These are phyloP conservation scores for Caryopteris hybrid DNA, from an alignment of 305 asterid genomes.

Conservation along the genomic window DNA sequence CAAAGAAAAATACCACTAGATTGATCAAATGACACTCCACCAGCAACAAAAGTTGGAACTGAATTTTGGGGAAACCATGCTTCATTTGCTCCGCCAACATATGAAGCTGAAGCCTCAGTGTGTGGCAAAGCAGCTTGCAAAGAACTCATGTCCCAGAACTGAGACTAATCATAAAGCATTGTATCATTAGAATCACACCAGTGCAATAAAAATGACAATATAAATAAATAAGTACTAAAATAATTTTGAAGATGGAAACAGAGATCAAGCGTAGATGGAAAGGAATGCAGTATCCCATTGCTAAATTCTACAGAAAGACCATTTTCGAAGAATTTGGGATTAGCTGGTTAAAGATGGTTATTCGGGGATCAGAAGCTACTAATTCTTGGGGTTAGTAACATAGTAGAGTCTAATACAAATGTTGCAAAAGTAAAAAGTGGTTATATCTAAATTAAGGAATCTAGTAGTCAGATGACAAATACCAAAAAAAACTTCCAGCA, in stretches of 20 bases:
- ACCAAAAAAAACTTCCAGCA: no score
- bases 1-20: constrained; percentile 17
- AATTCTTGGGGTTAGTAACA: no score
- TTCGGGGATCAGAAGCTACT: neutral
- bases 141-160: constrained; percentile 76
- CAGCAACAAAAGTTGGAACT: constrained; percentile 36
- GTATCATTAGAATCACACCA: constrained; percentile 12
- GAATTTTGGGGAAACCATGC: constrained; percentile 62
- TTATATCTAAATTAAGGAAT: neutral
- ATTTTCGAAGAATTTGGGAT: neutral
- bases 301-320: neutral
- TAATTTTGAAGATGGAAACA: neutral
- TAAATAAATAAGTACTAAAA: no score
- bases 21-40: constrained; percentile 30
- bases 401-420: neutral
- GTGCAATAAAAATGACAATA: neutral
- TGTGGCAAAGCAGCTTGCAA: constrained; percentile 71
- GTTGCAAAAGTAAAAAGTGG: neutral
- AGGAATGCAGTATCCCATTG: neutral
- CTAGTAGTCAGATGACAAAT: neutral
- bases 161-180: constrained; percentile 29
- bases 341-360: neutral
- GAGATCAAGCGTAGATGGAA: neutral
- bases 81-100: constrained; percentile 41
- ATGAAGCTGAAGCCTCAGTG: constrained; percentile 44